Evolutionary conservation across 1,284 basidiomycete species (phyloP).

Genomic region (Ganoderma leucocontextum): DNA sequence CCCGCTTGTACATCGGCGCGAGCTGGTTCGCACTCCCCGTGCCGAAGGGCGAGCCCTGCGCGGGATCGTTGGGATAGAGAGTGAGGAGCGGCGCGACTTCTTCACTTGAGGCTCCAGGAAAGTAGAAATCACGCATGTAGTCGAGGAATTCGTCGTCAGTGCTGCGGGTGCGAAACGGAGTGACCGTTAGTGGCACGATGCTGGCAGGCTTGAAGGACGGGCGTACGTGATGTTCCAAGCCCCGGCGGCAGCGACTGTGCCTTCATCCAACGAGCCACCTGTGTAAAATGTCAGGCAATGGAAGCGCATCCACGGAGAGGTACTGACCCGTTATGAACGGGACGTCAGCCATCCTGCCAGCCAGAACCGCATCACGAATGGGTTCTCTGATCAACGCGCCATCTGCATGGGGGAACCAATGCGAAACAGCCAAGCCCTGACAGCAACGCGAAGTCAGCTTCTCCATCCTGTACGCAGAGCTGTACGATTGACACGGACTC

Average conservation of each 20-base stretch:
- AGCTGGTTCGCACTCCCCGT: conserved; percentile 34
- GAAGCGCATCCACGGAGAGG: not conserved
- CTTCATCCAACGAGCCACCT: conserved; percentile 41
- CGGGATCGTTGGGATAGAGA: conserved; percentile 34
- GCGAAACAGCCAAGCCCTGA: conserved; percentile 23
- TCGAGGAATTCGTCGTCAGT: conserved; percentile 23
- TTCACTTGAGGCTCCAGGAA: conserved; percentile 13
- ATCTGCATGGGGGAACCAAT: conserved; percentile 47
- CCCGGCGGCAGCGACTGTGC: conserved; percentile 40
- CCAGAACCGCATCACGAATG: conserved; percentile 34
- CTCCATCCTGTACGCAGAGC: not conserved
- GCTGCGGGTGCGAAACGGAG: not conserved
- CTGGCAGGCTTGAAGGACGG: not conserved
- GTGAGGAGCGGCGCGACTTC: conserved; percentile 30
- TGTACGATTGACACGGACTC: not conserved
- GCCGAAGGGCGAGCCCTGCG: conserved; percentile 40
- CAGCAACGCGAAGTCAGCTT: not conserved
- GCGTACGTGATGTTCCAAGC: conserved; percentile 26
- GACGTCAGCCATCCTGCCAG: conserved; percentile 31
- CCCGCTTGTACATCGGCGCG: conserved; percentile 39
- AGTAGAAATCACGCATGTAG: conserved; percentile 22
- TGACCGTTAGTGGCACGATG: not conserved
- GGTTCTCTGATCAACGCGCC: conserved; percentile 43
- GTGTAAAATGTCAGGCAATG: not conserved
- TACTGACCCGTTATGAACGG: not conserved